Base-by-base conservation (phyloP, 768 basidiomycete genomes). In the Lentinus brumalis region DNA sequence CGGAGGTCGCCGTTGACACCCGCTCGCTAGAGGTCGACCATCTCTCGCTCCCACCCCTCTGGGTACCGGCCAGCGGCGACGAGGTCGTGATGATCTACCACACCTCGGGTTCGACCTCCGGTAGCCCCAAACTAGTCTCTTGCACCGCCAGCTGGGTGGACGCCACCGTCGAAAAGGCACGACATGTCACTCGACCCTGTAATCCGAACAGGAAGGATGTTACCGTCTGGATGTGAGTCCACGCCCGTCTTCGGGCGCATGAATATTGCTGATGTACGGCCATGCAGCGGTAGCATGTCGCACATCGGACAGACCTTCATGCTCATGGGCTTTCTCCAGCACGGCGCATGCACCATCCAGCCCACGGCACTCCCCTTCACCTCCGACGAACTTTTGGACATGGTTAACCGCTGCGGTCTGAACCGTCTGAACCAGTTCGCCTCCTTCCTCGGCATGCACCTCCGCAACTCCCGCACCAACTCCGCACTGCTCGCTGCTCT, bases 51-150 rank as follows among this genome's bases (percentile, higher is more conserved):
- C 83, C 84, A 31, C 73, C 74, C 18, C 73, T 85, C 41, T 72
- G 75, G 50, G 59, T 64, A 73, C 63, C 49, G 71, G 66, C 56
- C 54, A 63, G 58, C 53, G 74, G 65, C 35, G 73, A 76, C 57
- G 85, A 87, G 54, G 72, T 77, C 30, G 80, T 81, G 49, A 85
- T 91, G 77, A 77, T 91, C 55, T 92, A 90, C 78, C 91, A 91
- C 71, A 91, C 91, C 10, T 88, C 86, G 60, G 91, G 91, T 15
- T 91, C 89, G 41, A 92, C 91, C 7, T 91, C 89, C n/a, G 90
- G 89, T 51, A 88, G 84, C 67, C 91, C 91, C 0, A 92, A 91
- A 69, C 84, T 92, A 30, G 87, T 92, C 0, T 88, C 84, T 15
- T 87, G 87, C 74, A 88, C 75, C 66, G 85, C 83, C 65, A 80